These are phyloP conservation scores for Eimeria maxima DNA, from an alignment of 169 alveolate species.

Conservation along the genomic window DNA sequence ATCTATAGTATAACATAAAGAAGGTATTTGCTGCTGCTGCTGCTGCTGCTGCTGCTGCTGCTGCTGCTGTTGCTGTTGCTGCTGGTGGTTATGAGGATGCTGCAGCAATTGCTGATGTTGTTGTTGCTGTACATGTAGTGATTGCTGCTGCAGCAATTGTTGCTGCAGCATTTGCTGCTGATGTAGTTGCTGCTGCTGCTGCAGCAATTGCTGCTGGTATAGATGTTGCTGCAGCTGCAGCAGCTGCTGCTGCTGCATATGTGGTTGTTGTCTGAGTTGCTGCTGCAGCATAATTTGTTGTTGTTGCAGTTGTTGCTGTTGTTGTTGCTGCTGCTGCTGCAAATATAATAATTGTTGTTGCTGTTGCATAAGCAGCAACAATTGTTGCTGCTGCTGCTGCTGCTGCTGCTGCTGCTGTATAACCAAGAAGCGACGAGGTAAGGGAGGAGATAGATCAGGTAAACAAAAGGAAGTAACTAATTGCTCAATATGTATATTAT, in stretches of 20 bases:
- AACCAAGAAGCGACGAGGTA: too few species aligned
- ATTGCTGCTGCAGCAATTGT: neutral
- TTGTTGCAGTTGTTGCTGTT: constrained; percentile 13
- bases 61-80: neutral
- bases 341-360: too few species aligned
- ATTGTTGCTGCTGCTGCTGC: constrained; percentile 34
- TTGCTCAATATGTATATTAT: too few species aligned
- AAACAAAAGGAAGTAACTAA: too few species aligned
- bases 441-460: too few species aligned
- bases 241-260: neutral
- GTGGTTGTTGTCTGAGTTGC: neutral
- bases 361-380: neutral
- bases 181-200: neutral
- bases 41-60: constrained; percentile 20
- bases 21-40: neutral
- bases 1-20: neutral
- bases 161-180: neutral
- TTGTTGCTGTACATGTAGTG: neutral
- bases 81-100: neutral
- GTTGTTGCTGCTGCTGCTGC: constrained; percentile 15
- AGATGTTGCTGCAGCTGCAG: constrained; percentile 6
- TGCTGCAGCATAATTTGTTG: neutral
- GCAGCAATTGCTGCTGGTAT: neutral
- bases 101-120: neutral
- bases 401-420: too few species aligned